A percentile compares a stretch with the other conserved stretches of the same genome.
phyloP scores from a whole-genome alignment of 805 yeast species.

The Starmera dryadoides region DNA sequence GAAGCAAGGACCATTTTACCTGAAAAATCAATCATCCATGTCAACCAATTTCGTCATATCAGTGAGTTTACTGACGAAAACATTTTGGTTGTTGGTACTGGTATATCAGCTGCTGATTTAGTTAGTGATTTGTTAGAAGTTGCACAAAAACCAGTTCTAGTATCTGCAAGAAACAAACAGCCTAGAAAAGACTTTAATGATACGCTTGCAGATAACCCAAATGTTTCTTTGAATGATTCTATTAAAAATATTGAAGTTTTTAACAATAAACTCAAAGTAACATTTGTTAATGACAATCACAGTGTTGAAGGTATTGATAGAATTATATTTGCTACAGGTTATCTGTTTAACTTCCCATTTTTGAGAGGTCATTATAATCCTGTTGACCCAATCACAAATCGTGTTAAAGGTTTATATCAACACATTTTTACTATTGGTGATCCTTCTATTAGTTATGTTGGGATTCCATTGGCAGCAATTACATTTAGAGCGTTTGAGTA shows the following conservation, averaged over 20 bases:
- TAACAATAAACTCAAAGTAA: too few relatives aligned
- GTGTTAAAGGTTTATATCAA: conserved; percentile 33
- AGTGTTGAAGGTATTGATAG: conserved; percentile 30
- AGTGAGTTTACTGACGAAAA: conserved; percentile 29
- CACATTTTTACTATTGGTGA: conserved; percentile 38
- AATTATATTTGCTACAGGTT: conserved; percentile 67
- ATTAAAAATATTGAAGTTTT: conserved; percentile 13
- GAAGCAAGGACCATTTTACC: conserved; percentile 27
- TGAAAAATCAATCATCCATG: conserved; percentile 27
- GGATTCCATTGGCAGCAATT: conserved; percentile 29
- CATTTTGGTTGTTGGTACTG: conserved; percentile 36
- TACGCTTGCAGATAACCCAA: conserved; percentile 3
- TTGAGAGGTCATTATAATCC: conserved; percentile 11
- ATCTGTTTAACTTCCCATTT: conserved; percentile 36
- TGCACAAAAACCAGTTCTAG: conserved; percentile 42
- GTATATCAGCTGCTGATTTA: conserved; percentile 34
- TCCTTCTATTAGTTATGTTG: conserved; percentile 37
- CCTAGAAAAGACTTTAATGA: conserved; percentile 4
- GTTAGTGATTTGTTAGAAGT: conserved; percentile 31
- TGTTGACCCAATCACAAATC: too few relatives aligned
- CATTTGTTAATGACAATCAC: background rate
- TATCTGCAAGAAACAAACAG: conserved; percentile 17
- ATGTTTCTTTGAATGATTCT: conserved; percentile 1
- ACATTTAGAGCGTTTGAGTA: conserved; percentile 44
- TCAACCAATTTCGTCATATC: conserved; percentile 31